phyloP scores from a whole-genome alignment of 495 filamentous ascomycete species.

The Letharia columbiana region DNA sequence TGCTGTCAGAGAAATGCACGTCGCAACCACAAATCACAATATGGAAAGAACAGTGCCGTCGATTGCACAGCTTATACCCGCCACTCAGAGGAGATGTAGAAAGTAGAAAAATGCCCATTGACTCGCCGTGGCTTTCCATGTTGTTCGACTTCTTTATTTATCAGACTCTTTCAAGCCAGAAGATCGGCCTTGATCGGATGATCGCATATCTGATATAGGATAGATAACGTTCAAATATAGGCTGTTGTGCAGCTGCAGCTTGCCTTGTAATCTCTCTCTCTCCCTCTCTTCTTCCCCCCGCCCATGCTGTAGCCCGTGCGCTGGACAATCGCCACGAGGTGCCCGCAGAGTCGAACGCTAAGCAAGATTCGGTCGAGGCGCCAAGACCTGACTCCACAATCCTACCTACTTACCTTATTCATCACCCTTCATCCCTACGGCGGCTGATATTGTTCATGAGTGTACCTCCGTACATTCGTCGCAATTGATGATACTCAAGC shows the following conservation, averaged over 20 bases:
- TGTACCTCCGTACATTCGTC: not conserved
- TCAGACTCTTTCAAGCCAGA: not conserved
- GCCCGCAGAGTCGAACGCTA: conserved; percentile 5
- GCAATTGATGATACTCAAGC: not conserved
- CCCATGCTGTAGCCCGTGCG: conserved; percentile 5
- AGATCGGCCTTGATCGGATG: conserved; percentile 1
- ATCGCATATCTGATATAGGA: not conserved
- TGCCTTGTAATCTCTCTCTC: not conserved
- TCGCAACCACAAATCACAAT: not conserved
- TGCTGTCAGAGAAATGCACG: not conserved
- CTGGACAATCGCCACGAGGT: conserved; percentile 5
- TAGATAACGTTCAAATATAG: not conserved
- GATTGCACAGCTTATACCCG: not conserved
- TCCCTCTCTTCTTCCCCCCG: not conserved
- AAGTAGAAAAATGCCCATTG: not conserved
- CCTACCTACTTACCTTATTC: not conserved
- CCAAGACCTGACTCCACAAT: conserved; percentile 7
- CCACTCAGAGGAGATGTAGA: not conserved
- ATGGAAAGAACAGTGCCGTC: not conserved
- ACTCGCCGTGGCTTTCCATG: not conserved
- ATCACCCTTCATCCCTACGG: not conserved
- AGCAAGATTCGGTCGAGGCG: not conserved
- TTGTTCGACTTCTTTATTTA: not conserved
- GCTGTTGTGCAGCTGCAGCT: conserved; percentile 6
- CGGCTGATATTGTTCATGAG: not conserved